Percentiles rank a stretch among this genome's conserved stretches.
Evolutionary conservation across 176 grass and related monocot genomes (phyloP).

Genomic region (Triticum turgidum): DNA sequence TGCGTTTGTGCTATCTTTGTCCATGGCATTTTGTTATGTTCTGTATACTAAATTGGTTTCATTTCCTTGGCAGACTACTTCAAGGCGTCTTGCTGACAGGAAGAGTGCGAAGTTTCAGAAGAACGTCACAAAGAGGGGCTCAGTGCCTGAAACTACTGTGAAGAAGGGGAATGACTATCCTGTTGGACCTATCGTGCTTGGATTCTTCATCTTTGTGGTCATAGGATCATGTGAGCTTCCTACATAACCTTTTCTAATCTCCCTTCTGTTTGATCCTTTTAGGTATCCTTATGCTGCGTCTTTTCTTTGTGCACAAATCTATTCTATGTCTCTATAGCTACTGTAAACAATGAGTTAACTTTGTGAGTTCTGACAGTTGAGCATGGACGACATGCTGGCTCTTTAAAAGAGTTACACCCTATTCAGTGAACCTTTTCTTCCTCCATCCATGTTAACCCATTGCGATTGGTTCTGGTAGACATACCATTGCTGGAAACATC

Average conservation of each 20-base stretch:
- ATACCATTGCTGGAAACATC: slow-evolving; percentile 3
- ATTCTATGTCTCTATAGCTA: background rate
- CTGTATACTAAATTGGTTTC: slow-evolving; percentile 2
- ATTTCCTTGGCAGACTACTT: slow-evolving; percentile 50
- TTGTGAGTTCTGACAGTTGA: background rate
- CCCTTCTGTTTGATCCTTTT: background rate
- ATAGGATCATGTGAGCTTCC: slow-evolving; percentile 53
- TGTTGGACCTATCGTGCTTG: slow-evolving; percentile 58
- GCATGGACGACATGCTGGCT: background rate
- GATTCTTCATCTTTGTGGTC: slow-evolving; percentile 66
- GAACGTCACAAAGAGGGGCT: slow-evolving; percentile 51
- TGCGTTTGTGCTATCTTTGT: background rate
- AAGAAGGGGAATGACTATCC: slow-evolving; percentile 66
- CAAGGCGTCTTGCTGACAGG: slow-evolving; percentile 59
- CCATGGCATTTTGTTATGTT: background rate
- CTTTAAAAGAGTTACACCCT: background rate
- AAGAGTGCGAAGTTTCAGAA: slow-evolving; percentile 63
- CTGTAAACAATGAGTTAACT: background rate
- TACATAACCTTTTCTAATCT: background rate
- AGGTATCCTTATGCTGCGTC: background rate
- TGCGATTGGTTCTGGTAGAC: background rate
- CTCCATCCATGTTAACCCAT: background rate
- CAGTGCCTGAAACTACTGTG: slow-evolving; percentile 51
- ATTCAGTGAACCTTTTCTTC: background rate
- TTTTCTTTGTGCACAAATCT: background rate